phyloP scores from a whole-genome alignment of 2,329 filamentous ascomycete species.

The Aschersonia sp. region DNA sequence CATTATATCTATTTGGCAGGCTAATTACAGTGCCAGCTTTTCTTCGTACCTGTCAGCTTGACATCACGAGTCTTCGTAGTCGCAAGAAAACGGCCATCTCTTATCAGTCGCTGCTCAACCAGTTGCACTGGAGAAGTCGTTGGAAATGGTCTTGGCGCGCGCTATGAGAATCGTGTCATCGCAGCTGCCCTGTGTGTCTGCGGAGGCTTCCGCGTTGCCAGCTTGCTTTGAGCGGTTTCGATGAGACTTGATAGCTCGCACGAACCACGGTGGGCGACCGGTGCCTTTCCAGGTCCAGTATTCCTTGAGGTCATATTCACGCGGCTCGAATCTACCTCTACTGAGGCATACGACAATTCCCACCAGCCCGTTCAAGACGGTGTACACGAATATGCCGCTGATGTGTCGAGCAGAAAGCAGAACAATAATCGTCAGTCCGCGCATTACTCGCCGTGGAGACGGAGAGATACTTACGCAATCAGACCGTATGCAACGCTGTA shows the following conservation, averaged over 20 bases:
- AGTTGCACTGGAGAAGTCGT: constrained; percentile 3
- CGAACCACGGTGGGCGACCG: constrained; percentile 32
- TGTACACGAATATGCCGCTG: constrained; percentile 39
- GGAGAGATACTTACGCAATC: constrained; percentile 41
- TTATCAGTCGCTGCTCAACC: not conserved
- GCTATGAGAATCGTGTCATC: constrained; percentile 1
- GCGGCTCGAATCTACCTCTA: constrained; percentile 27
- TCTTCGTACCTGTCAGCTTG: too few species aligned
- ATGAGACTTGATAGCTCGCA: constrained; percentile 19
- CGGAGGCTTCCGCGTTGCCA: not conserved
- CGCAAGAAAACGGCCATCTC: too few species aligned
- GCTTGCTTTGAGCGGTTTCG: not conserved
- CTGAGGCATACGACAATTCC: constrained; percentile 29
- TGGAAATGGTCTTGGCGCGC: constrained; percentile 3
- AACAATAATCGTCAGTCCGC: not conserved
- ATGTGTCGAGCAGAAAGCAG: not conserved
- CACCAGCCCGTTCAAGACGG: constrained; percentile 33
- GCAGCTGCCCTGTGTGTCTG: constrained; percentile 1
- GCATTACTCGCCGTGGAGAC: not conserved
- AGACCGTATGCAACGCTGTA: constrained; percentile 69
- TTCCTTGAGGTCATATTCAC: constrained; percentile 38
- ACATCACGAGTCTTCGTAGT: too few species aligned
- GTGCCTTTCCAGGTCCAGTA: constrained; percentile 39
- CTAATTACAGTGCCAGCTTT: too few species aligned
- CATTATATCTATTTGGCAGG: not conserved